Conservation (phyloP, 2,329 filamentous ascomycete species). For the Macrophomina tecta region DNA sequence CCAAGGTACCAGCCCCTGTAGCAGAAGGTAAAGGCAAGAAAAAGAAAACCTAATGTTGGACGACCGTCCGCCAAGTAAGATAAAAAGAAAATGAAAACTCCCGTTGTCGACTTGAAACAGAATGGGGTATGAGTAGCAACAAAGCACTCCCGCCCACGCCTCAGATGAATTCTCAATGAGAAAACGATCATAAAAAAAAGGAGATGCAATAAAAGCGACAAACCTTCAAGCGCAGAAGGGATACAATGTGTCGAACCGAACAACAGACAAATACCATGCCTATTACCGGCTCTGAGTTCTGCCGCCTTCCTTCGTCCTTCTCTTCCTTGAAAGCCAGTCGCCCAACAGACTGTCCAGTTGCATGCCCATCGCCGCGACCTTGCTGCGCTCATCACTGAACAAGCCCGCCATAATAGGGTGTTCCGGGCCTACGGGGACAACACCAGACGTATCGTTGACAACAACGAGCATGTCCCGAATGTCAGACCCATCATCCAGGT, state of each 20-base stretch:
- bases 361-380: conserved; percentile 84
- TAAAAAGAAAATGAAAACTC: background rate
- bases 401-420: conserved; percentile 82
- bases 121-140: conserved; percentile 17
- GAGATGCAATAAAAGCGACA: conserved; percentile 6
- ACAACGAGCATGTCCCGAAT: conserved; percentile 89
- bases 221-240: background rate
- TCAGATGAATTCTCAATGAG: background rate
- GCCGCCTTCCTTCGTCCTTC: conserved; percentile 29
- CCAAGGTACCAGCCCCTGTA: conserved; percentile 16
- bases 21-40: background rate
- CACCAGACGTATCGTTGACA: conserved; percentile 88
- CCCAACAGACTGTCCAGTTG: conserved; percentile 88
- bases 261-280: background rate
- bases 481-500: conserved; percentile 87
- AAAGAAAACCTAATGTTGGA: background rate
- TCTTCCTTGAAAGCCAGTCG: conserved; percentile 70
- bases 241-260: no score
- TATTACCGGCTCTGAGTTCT: conserved; percentile 8
- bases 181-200: background rate
- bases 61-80: background rate
- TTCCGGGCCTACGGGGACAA: conserved; percentile 78
- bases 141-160: conserved; percentile 18
- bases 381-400: conserved; percentile 86
- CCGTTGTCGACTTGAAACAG: background rate